These are phyloP conservation scores for Colletotrichum sp. DNA, from an alignment of 2,329 filamentous ascomycete species.

Conservation along the genomic window DNA sequence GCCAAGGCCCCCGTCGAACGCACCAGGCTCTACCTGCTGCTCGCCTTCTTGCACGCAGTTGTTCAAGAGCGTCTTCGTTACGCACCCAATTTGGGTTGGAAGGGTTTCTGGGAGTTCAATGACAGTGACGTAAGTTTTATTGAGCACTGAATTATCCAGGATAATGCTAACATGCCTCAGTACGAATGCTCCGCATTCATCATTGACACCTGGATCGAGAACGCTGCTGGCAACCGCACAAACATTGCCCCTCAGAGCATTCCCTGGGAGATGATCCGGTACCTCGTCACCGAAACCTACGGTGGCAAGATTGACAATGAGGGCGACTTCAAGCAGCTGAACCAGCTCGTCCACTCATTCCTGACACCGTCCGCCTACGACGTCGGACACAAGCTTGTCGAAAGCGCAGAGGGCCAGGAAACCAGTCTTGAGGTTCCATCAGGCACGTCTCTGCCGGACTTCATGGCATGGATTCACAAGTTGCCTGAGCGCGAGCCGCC, in stretches of 20 bases:
- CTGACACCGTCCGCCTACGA: slow-evolving; percentile 92
- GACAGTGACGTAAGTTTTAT: slow-evolving; percentile 86
- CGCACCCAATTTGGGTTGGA: slow-evolving; percentile 93
- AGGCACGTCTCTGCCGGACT: slow-evolving; percentile 83
- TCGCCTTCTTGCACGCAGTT: slow-evolving; percentile 95
- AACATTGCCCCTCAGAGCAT: slow-evolving; percentile 95
- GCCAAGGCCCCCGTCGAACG: slow-evolving; percentile 89
- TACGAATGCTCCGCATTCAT: slow-evolving; percentile 98
- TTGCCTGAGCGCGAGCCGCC: slow-evolving; percentile 95
- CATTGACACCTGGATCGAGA: slow-evolving; percentile 92
- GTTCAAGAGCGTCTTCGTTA: slow-evolving; percentile 95
- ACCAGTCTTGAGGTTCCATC: slow-evolving; percentile 75
- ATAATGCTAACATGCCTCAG: slow-evolving; percentile 44
- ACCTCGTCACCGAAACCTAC: slow-evolving; percentile 91
- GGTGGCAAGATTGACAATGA: slow-evolving; percentile 97
- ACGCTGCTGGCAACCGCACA: slow-evolving; percentile 80
- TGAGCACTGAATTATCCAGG: not conserved
- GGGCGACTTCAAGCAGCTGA: slow-evolving; percentile 78
- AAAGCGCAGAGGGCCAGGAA: slow-evolving; percentile 62
- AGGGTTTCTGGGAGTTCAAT: slow-evolving; percentile 99
- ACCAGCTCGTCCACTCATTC: slow-evolving; percentile 75
- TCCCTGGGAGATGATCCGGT: slow-evolving; percentile 95
- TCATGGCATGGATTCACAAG: slow-evolving; percentile 88
- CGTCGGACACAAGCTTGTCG: slow-evolving; percentile 87
- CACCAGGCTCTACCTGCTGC: slow-evolving; percentile 83